Conservation (phyloP, 768 basidiomycete genomes). For the Serendipita sp. region DNA sequence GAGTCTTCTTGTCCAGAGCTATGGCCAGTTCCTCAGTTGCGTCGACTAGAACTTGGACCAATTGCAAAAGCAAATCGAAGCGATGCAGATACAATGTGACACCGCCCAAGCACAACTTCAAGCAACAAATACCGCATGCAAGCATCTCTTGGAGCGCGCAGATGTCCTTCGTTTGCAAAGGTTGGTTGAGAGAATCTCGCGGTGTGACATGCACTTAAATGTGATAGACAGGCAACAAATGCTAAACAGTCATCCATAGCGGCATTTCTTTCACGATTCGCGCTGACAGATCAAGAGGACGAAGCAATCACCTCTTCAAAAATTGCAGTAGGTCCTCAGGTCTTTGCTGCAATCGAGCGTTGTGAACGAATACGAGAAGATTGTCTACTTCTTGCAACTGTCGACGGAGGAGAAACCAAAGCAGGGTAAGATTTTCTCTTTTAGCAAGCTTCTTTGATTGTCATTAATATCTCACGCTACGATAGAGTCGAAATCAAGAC, state of each 20-base stretch:
- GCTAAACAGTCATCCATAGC: conserved; percentile 57
- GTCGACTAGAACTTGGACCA: conserved; percentile 59
- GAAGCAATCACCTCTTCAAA: conserved; percentile 66
- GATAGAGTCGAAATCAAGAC: conserved; percentile 78
- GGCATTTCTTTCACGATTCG: conserved; percentile 74
- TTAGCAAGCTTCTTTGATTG: no score
- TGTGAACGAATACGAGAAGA: conserved; percentile 69
- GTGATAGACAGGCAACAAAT: conserved; percentile 47
- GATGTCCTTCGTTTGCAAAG: conserved; percentile 58
- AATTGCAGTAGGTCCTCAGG: conserved; percentile 49
- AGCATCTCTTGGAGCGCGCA: conserved; percentile 66
- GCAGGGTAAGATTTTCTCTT: conserved; percentile 59
- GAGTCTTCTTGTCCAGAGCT: neutral
- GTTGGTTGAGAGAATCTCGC: conserved; percentile 25
- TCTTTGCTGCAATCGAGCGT: conserved; percentile 82
- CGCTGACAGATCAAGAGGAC: conserved; percentile 55
- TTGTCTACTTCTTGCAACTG: conserved; percentile 74
- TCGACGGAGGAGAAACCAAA: conserved; percentile 62
- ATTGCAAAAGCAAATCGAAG: conserved; percentile 56
- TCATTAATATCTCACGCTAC: neutral
- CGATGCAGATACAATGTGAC: conserved; percentile 73
- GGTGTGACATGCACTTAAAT: neutral
- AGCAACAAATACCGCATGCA: conserved; percentile 62
- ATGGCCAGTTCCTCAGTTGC: neutral
- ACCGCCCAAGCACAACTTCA: conserved; percentile 65